A percentile compares a stretch with the other conserved stretches of the same genome.
phyloP scores from a whole-genome alignment of 192 early-diverging fungal genomes.

The Phycomyces blakesleeanus region DNA sequence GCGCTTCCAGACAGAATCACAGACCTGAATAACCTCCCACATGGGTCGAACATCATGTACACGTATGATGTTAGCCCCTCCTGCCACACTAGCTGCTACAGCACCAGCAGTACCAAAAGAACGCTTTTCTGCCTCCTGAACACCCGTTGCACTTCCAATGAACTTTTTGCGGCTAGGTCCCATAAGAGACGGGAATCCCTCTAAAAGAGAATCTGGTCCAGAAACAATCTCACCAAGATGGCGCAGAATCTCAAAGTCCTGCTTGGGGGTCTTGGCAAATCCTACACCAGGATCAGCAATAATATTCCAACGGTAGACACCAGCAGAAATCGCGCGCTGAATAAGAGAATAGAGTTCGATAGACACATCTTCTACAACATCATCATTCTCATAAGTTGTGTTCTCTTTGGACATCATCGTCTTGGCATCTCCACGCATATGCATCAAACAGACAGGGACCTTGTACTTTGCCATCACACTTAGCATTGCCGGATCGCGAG shows the following conservation, averaged over 20 bases:
- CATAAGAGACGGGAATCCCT: conserved; percentile 82
- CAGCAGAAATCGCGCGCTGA: conserved; percentile 66
- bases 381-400: conserved; percentile 59
- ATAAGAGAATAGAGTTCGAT: conserved; percentile 65
- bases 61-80: conserved; percentile 77
- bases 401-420: conserved; percentile 85
- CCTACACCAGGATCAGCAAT: conserved; percentile 96
- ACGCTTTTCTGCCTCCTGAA: conserved; percentile 65
- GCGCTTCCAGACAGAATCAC: conserved; percentile 62
- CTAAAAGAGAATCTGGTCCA: conserved; percentile 43
- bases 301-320: conserved; percentile 94
- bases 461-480: conserved; percentile 69
- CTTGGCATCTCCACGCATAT: conserved; percentile 92
- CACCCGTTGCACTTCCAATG: conserved; percentile 72
- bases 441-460: conserved; percentile 92
- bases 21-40: conserved; percentile 79
- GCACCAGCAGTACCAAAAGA: conserved; percentile 90
- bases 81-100: conserved; percentile 74
- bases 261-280: conserved; percentile 88
- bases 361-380: conserved; percentile 70
- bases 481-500: conserved; percentile 75
- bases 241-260: conserved; percentile 84
- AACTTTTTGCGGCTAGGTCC: conserved; percentile 92
- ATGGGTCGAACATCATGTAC: conserved; percentile 97
- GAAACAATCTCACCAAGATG: conserved; percentile 59